Conservation (phyloP, 495 filamentous ascomycete species). For the Oidiodendron maius region DNA sequence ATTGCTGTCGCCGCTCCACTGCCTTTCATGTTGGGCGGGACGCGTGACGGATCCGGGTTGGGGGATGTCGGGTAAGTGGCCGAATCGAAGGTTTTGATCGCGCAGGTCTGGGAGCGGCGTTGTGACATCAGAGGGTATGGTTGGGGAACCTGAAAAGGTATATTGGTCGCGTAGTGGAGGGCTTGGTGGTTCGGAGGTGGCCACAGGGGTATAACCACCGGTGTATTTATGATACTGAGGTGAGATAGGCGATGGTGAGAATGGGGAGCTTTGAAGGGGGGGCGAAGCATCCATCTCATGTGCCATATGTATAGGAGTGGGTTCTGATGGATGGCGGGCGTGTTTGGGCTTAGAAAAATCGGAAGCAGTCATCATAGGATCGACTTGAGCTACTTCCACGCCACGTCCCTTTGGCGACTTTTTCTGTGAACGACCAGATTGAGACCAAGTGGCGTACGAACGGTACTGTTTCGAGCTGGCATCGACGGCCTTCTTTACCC, state of each 20-base stretch:
- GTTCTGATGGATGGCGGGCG: slow-evolving; percentile 2
- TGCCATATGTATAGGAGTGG: slow-evolving; percentile 1
- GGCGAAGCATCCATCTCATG: slow-evolving; percentile 13
- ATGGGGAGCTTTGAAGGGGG: slow-evolving; percentile 9
- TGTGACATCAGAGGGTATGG: too few species aligned
- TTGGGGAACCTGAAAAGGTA: slow-evolving; percentile 6
- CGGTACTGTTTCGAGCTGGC: slow-evolving; percentile 6
- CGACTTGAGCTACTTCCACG: slow-evolving; percentile 16
- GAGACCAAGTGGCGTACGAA: slow-evolving; percentile 7
- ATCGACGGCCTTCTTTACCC: slow-evolving; percentile 11
- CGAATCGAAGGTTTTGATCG: slow-evolving; percentile 3
- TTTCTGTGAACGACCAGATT: slow-evolving; percentile 4
- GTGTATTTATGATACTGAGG: slow-evolving; percentile 1
- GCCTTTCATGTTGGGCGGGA: slow-evolving; percentile 14
- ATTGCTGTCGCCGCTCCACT: slow-evolving; percentile 18
- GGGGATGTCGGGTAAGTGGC: slow-evolving; percentile 2
- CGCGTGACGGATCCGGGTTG: background rate
- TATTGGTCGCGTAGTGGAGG: slow-evolving; percentile 15
- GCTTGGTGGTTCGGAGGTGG: slow-evolving; percentile 3
- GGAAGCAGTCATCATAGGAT: slow-evolving; percentile 19
- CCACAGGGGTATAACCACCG: slow-evolving; percentile 12
- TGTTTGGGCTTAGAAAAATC: slow-evolving; percentile 5
- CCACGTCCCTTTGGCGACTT: background rate
- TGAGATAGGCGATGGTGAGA: slow-evolving; percentile 8
- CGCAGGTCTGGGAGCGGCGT: slow-evolving; percentile 6